Conservation (phyloP, 2,329 filamentous ascomycete species). For the Geoglossum cookeanum region DNA sequence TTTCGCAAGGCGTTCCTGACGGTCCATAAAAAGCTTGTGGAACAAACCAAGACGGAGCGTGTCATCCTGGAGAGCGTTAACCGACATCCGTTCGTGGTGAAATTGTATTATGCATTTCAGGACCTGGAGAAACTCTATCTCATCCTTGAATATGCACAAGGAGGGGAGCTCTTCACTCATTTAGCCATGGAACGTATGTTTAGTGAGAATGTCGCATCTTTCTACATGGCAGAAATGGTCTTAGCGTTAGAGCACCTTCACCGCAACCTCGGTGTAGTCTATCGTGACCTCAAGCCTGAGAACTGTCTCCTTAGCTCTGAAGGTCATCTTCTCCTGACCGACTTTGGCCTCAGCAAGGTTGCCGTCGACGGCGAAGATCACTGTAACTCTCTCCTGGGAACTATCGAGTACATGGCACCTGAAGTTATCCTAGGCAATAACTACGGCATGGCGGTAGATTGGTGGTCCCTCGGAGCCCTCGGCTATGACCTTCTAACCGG, state of each 20-base stretch:
- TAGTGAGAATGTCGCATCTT: conserved; percentile 67
- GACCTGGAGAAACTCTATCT: conserved; percentile 95
- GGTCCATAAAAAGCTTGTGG: conserved; percentile 86
- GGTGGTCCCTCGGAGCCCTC: conserved; percentile 93
- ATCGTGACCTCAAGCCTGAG: conserved; percentile 92
- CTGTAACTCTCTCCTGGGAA: conserved; percentile 84
- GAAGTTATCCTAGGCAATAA: conserved; percentile 76
- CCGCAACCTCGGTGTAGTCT: conserved; percentile 79
- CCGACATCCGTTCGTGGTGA: conserved; percentile 91
- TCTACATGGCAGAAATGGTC: conserved; percentile 98
- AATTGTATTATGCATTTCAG: conserved; percentile 95
- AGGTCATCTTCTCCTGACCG: conserved; percentile 83
- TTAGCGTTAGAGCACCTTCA: conserved; percentile 87
- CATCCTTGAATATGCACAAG: conserved; percentile 93
- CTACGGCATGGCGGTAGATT: conserved; percentile 91
- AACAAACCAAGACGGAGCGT: conserved; percentile 95
- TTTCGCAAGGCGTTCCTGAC: conserved; percentile 93
- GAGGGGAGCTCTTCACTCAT: conserved; percentile 93
- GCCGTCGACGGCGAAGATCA: conserved; percentile 50
- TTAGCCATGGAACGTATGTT: conserved; percentile 92
- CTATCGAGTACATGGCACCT: conserved; percentile 97
- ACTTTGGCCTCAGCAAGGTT: conserved; percentile 94
- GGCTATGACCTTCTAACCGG: conserved; percentile 88
- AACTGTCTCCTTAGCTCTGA: conserved; percentile 87
- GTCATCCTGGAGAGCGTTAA: conserved; percentile 91